Percentiles rank a stretch among this genome's conserved stretches.
Conservation (phyloP, 768 basidiomycete genomes). For the Kondoa subrosea region DNA sequence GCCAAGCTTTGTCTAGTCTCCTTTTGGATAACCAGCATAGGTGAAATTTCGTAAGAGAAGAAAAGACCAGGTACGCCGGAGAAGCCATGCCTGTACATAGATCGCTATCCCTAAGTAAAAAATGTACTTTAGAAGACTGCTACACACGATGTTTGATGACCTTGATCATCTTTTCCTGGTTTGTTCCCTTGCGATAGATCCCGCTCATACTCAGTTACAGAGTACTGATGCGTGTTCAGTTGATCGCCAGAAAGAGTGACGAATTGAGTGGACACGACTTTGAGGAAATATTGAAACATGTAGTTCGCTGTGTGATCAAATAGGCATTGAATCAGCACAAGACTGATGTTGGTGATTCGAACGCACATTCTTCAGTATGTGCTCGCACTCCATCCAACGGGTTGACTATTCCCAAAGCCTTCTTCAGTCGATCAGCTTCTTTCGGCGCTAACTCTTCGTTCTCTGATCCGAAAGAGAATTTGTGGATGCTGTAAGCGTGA, state of each 20-base stretch:
- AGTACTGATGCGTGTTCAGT: slow-evolving; percentile 86
- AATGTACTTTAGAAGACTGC: not conserved
- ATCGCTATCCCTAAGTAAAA: not conserved
- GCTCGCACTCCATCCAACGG: slow-evolving; percentile 52
- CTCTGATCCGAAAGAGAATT: slow-evolving; percentile 53
- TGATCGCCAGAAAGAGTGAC: slow-evolving; percentile 60
- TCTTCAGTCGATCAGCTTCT: slow-evolving; percentile 33
- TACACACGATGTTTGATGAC: slow-evolving; percentile 37
- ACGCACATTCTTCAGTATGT: slow-evolving; percentile 50
- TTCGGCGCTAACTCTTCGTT: slow-evolving; percentile 24
- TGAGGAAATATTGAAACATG: slow-evolving; percentile 67
- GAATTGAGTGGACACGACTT: slow-evolving; percentile 93
- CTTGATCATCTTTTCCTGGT: slow-evolving; percentile 31
- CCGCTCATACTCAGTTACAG: slow-evolving; percentile 87
- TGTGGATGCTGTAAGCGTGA: slow-evolving; percentile 40
- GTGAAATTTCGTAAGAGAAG: slow-evolving; percentile 31
- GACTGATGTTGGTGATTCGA: slow-evolving; percentile 66
- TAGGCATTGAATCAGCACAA: not conserved
- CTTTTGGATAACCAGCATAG: slow-evolving; percentile 78
- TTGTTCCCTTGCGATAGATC: slow-evolving; percentile 49
- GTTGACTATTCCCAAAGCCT: slow-evolving; percentile 55
- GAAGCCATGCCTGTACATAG: slow-evolving; percentile 40
- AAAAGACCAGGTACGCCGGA: slow-evolving; percentile 48
- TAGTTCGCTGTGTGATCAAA: not conserved
- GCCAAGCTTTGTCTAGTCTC: slow-evolving; percentile 90